Base-by-base conservation (phyloP, 2,329 filamentous ascomycete genomes). In the Aspergillus costaricaensis region DNA sequence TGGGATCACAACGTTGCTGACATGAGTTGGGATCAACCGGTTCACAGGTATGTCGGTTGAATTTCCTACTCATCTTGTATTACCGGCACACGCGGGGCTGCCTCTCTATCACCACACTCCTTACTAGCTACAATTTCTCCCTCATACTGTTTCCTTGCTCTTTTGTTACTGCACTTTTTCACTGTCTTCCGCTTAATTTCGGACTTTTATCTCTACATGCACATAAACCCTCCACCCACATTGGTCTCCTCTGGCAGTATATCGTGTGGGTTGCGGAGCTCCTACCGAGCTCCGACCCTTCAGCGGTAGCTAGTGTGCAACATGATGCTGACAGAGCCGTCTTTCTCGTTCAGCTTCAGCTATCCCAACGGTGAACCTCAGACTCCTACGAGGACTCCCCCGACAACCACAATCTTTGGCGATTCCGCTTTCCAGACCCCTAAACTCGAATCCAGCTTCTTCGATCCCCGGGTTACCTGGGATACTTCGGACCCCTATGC, bases 11-110 rank as follows among this genome's bases (percentile, higher is more conserved):
- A 57, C 65, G 67, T 71, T 72, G 76, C 75, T 77, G 77, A 75
- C 75, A 79, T 79, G 77, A 79, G 73, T 78, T 79, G 76, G 76
- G 77, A 79, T 76, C 73, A 76, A 62, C 77, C 77, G 68, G 73
- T 78, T 69, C 76, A 79, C 72, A 79, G 77, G 77, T 79, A 75
- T 74, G 76, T 69, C 47, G 32, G 27, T 38, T 36, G 44, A 41
- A 23, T 49, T 60, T 48, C 44, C 43, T 62, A 56, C 58, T 58
- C 54, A 41, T 55, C 43, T 58, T 39, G n/a, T 25, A 56, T 54
- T 47, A 12, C 50, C 57, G 23, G 36, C 41, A 51, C 27, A 56
- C 57, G 65, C 50, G 60, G 62, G 61, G 62, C 58, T 61, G 30
- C 14, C 55, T 60, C 55, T 44, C 55, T 41, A 25, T 48, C 36